These are phyloP conservation scores for Trichoderma atrobrunneum DNA, from an alignment of 2,329 filamentous ascomycete species.

Conservation along the genomic window DNA sequence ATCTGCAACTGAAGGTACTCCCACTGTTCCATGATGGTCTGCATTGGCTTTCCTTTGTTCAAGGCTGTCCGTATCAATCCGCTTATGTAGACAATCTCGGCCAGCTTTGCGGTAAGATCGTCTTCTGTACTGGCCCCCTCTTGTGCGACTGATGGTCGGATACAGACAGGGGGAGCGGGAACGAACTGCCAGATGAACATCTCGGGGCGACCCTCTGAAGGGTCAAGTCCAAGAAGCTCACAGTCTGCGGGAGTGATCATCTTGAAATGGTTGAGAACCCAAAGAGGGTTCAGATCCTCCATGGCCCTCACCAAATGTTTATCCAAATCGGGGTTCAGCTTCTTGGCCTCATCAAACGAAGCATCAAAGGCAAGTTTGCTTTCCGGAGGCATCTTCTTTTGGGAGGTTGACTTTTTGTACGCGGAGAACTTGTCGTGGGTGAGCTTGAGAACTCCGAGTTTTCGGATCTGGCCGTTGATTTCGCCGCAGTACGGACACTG, in stretches of 20 bases:
- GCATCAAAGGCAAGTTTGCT: slow-evolving; percentile 83
- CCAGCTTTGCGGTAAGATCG: slow-evolving; percentile 93
- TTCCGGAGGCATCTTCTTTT: slow-evolving; percentile 76
- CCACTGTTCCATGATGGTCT: slow-evolving; percentile 97
- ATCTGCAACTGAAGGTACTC: slow-evolving; percentile 94
- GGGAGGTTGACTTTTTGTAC: slow-evolving; percentile 84
- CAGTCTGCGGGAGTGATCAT: slow-evolving; percentile 82
- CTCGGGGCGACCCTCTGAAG: slow-evolving; percentile 82
- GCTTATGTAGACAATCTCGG: slow-evolving; percentile 92
- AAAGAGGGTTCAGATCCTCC: slow-evolving; percentile 88
- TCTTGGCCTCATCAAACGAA: slow-evolving; percentile 78
- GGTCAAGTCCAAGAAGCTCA: slow-evolving; percentile 85
- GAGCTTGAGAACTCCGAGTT: slow-evolving; percentile 88
- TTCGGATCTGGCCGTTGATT: slow-evolving; percentile 88
- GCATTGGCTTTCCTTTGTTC: slow-evolving; percentile 76
- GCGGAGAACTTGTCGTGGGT: slow-evolving; percentile 88
- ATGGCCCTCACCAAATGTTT: slow-evolving; percentile 89
- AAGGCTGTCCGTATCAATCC: slow-evolving; percentile 80
- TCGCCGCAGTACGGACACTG: slow-evolving; percentile 76
- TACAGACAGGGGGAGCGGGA: slow-evolving; percentile 89
- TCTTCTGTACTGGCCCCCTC: slow-evolving; percentile 94
- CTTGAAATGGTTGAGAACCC: slow-evolving; percentile 88
- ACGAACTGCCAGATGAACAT: slow-evolving; percentile 98
- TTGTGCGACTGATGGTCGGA: slow-evolving; percentile 89
- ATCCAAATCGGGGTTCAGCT: slow-evolving; percentile 76